Conservation (phyloP, 2,329 filamentous ascomycete genomes). For the Harringtonia aguacate region DNA sequence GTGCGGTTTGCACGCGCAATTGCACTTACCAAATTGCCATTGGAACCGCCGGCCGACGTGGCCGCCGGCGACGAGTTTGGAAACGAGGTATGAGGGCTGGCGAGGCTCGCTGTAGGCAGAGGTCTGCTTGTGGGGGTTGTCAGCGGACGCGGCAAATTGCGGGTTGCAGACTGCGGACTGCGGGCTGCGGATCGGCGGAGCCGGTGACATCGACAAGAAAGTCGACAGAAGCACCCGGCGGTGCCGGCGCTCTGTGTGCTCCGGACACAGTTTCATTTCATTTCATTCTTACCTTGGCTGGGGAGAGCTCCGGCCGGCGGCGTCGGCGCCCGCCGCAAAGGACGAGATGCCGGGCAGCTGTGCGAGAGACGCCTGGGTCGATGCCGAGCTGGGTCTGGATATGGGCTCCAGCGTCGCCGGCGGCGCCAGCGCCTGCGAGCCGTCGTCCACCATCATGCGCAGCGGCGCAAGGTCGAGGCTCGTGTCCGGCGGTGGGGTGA, state of each 20-base stretch:
- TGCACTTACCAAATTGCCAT: conserved; percentile 3
- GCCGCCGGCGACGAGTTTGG: conserved; percentile 1
- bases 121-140: too few species aligned
- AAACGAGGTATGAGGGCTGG: background rate
- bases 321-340: conserved; percentile 28
- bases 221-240: too few species aligned
- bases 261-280: too few species aligned
- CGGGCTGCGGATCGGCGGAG: too few species aligned
- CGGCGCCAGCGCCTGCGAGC: conserved; percentile 26
- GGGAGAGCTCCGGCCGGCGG: conserved; percentile 26
- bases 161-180: too few species aligned
- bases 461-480: conserved; percentile 4
- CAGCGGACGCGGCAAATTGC: too few species aligned
- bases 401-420: conserved; percentile 32
- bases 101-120: background rate
- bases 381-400: conserved; percentile 38
- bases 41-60: background rate
- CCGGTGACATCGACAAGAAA: too few species aligned
- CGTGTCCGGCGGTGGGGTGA: background rate
- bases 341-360: conserved; percentile 36
- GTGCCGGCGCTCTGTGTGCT: too few species aligned
- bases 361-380: conserved; percentile 31
- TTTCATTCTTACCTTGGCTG: conserved; percentile 37
- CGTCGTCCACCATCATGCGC: conserved; percentile 23
- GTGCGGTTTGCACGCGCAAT: background rate